Percentiles rank a stretch among this genome's conserved stretches.
Evolutionary conservation across 768 basidiomycete species (phyloP).

Genomic region (Phaeotremella skinneri): DNA sequence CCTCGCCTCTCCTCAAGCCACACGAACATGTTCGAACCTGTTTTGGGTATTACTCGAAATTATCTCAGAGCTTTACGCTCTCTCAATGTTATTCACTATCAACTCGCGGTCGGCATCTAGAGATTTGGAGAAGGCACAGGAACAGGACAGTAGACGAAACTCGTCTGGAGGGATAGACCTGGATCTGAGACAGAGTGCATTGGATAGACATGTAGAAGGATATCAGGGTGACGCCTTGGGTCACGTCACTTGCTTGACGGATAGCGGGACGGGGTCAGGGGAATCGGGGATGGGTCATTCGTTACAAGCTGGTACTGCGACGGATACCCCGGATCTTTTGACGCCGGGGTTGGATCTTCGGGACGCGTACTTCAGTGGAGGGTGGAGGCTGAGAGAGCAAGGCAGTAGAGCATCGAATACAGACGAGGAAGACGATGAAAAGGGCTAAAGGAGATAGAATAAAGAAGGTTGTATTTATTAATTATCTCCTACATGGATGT

Average conservation of each 20-base stretch:
- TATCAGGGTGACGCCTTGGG: conserved; percentile 18
- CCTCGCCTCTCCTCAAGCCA: conserved; percentile 33
- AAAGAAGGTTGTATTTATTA: no score
- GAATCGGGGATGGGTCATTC: not conserved
- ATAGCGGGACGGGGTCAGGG: not conserved
- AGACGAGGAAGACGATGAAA: not conserved
- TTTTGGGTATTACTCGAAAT: conserved; percentile 48
- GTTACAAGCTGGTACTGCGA: not conserved
- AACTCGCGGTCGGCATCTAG: conserved; percentile 26
- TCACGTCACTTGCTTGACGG: not conserved
- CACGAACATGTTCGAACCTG: conserved; percentile 32
- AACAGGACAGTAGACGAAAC: not conserved
- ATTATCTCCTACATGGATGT: no score
- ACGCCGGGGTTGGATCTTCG: not conserved
- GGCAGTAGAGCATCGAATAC: not conserved
- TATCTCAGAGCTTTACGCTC: conserved; percentile 43
- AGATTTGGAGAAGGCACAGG: not conserved
- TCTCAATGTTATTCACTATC: conserved; percentile 45
- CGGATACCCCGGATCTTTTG: not conserved
- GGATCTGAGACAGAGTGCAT: conserved; percentile 15
- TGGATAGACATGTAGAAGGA: conserved; percentile 34
- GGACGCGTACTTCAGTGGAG: not conserved
- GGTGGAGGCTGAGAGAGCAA: not conserved
- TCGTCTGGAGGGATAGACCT: not conserved
- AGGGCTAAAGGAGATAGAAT: no score